phyloP scores from a whole-genome alignment of 2,329 filamentous ascomycete genomes.

The Zopfia rhizophila region DNA sequence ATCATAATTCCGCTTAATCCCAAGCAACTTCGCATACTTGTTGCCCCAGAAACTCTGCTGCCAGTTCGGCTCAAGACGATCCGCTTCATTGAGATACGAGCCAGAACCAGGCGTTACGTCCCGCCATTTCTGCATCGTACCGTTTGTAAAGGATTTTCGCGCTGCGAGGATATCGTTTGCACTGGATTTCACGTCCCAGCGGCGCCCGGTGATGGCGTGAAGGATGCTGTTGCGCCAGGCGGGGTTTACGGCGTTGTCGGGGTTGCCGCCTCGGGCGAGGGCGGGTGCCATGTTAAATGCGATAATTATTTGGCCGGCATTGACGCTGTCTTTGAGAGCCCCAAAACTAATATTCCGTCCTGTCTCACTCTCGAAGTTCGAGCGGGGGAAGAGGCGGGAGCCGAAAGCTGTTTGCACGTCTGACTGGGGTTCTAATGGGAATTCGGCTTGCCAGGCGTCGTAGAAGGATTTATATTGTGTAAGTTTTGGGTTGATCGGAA shows the following conservation, averaged over 20 bases:
- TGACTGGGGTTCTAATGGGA: slow-evolving; percentile 31
- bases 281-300: slow-evolving; percentile 34
- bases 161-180: slow-evolving; percentile 21
- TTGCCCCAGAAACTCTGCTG: slow-evolving; percentile 51
- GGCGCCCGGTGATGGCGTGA: slow-evolving; percentile 29
- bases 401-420: slow-evolving; percentile 21
- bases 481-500: slow-evolving; percentile 42
- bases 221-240: slow-evolving; percentile 37
- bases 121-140: slow-evolving; percentile 37
- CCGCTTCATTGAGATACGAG: slow-evolving; percentile 48
- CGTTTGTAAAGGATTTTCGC: slow-evolving; percentile 28
- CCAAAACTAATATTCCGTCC: slow-evolving; percentile 38
- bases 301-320: slow-evolving; percentile 35
- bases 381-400: slow-evolving; percentile 38
- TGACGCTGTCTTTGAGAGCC: slow-evolving; percentile 28
- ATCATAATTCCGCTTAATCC: slow-evolving; percentile 32
- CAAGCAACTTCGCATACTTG: slow-evolving; percentile 29
- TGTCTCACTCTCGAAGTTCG: slow-evolving; percentile 37
- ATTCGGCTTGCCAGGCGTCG: slow-evolving; percentile 41
- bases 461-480: slow-evolving; percentile 40
- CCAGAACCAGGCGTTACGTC: slow-evolving; percentile 35
- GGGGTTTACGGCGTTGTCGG: slow-evolving; percentile 38
- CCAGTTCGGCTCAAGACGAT: slow-evolving; percentile 49
- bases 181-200: slow-evolving; percentile 19
- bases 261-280: slow-evolving; percentile 28